A percentile compares a stretch with the other conserved stretches of the same genome.
phyloP scores from a whole-genome alignment of 257 asterid species.

The Mentha longifolia region DNA sequence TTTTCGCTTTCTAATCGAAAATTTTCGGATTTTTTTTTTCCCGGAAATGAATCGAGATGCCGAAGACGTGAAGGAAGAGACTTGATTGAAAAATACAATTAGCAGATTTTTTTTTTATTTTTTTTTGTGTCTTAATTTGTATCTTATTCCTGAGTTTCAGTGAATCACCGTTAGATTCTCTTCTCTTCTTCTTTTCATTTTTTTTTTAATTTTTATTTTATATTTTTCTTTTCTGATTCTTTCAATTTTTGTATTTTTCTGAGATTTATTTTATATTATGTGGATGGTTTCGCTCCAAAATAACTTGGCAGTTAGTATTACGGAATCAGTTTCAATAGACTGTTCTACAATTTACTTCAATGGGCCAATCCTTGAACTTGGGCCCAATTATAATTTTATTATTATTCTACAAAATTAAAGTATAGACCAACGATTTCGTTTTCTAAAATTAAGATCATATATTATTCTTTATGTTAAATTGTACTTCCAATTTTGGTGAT shows the following conservation, averaged over 20 bases:
- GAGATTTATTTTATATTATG: constrained; percentile 19
- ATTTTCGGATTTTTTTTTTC: no score
- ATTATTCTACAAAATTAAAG: neutral
- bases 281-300: constrained; percentile 71
- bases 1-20: neutral
- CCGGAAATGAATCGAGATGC: constrained; percentile 4
- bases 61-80: constrained; percentile 50
- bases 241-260: neutral
- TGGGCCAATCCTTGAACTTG: neutral
- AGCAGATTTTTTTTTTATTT: no score
- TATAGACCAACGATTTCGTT: no score
- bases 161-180: constrained; percentile 41
- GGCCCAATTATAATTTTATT: neutral
- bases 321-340: no score
- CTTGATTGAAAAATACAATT: constrained; percentile 26
- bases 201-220: no score
- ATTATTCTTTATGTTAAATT: no score
- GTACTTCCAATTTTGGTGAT: no score
- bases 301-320: constrained; percentile 19
- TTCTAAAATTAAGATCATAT: no score
- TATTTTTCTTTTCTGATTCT: neutral
- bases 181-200: constrained; percentile 2
- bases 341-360: no score
- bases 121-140: neutral
- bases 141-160: constrained; percentile 14